Evolutionary conservation across 208 protist genomes (phyloP).

Genomic region (Trichomonas tenax): DNA sequence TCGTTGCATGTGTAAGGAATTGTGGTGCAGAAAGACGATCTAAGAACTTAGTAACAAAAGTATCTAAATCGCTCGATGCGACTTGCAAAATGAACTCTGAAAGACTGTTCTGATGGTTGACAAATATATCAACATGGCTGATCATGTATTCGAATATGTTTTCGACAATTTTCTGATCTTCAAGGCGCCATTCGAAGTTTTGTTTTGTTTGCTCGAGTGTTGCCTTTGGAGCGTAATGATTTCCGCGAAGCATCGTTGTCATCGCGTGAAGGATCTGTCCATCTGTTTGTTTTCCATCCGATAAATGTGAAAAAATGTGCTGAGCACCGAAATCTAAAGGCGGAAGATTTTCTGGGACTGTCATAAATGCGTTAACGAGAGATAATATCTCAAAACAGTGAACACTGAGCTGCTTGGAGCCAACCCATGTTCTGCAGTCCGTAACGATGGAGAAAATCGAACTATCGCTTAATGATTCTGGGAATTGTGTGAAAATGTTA

Average conservation of each 20-base stretch:
- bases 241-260: background rate
- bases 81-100: background rate
- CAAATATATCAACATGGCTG: background rate
- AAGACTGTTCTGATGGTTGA: background rate
- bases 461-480: background rate
- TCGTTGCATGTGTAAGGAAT: background rate
- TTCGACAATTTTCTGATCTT: background rate
- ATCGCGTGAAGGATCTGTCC: background rate
- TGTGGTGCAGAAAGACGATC: background rate
- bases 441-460: background rate
- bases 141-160: background rate
- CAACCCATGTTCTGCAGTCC: background rate
- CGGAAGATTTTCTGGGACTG: background rate
- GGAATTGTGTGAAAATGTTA: background rate
- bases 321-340: background rate
- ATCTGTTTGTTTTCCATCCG: background rate
- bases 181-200: background rate
- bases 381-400: background rate
- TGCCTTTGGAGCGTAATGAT: background rate
- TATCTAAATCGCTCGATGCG: background rate
- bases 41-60: background rate
- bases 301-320: background rate
- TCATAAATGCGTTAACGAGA: background rate
- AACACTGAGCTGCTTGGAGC: background rate
- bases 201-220: background rate